Percentiles rank a stretch among this genome's conserved stretches.
phyloP scores from a whole-genome alignment of 2,329 filamentous ascomycete species.

The Monosporascus sp. region DNA sequence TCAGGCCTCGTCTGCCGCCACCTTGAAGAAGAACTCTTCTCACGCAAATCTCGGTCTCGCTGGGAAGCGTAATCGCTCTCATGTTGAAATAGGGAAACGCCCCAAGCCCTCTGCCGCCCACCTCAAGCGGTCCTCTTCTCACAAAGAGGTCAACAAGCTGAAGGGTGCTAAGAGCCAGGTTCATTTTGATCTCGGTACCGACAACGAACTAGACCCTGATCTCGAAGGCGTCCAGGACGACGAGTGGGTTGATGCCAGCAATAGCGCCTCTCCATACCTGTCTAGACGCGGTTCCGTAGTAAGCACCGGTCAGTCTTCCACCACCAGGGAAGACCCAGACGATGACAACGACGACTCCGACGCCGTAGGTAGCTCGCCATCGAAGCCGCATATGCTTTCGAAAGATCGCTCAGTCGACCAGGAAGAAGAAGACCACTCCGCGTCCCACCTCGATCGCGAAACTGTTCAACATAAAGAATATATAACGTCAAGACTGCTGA shows the following conservation, averaged over 20 bases:
- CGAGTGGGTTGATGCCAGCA: conserved; percentile 64
- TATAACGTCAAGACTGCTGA: conserved; percentile 62
- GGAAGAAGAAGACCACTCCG: background rate
- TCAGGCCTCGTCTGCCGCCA: conserved; percentile 37
- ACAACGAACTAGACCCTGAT: conserved; percentile 29
- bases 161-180: conserved; percentile 46
- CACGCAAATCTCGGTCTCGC: conserved; percentile 38
- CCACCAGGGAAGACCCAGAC: conserved; percentile 27
- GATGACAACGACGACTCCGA: background rate
- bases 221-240: conserved; percentile 40
- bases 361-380: conserved; percentile 5
- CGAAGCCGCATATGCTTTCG: conserved; percentile 29
- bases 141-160: conserved; percentile 41
- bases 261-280: conserved; percentile 55
- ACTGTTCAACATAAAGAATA: conserved; percentile 55
- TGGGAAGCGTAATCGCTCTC: conserved; percentile 54
- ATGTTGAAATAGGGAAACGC: conserved; percentile 49
- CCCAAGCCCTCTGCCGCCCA: conserved; percentile 42
- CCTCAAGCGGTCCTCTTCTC: conserved; percentile 49
- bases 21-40: conserved; percentile 49
- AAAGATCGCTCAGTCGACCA: conserved; percentile 3
- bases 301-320: conserved; percentile 43
- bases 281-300: conserved; percentile 45
- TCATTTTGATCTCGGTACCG: conserved; percentile 58
- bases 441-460: conserved; percentile 32